These are phyloP conservation scores for Myxozyma kluyveri DNA, from an alignment of 805 yeast species.

Conservation along the genomic window DNA sequence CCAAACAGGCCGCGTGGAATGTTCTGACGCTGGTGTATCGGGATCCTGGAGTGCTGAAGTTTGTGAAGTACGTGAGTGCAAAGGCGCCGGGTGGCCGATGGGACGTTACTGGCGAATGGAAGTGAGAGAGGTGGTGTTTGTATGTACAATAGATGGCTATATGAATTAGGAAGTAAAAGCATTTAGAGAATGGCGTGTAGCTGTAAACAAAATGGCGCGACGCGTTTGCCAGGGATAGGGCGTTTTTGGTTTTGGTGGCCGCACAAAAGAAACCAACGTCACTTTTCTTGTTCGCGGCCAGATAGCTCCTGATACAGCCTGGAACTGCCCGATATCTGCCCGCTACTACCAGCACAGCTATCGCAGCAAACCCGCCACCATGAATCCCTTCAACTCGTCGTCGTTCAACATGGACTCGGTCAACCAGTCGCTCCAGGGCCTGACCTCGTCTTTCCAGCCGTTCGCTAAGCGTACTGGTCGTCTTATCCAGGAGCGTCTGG, in stretches of 20 bases:
- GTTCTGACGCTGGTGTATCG: conserved; percentile 70
- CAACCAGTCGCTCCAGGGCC: conserved; percentile 42
- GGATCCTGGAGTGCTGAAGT: conserved; percentile 83
- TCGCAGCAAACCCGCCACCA: conserved; percentile 1
- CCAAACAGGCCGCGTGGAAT: conserved; percentile 83
- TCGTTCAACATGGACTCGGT: conserved; percentile 33
- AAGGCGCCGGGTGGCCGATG: conserved; percentile 88
- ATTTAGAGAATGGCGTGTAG: too few relatives aligned
- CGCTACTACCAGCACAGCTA: too few relatives aligned
- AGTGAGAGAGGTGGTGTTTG: background rate
- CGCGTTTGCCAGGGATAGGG: too few relatives aligned
- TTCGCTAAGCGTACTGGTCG: conserved; percentile 79
- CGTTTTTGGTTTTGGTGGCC: too few relatives aligned
- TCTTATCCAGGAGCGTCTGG: conserved; percentile 72
- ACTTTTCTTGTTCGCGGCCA: too few relatives aligned
- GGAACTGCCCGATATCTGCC: too few relatives aligned
- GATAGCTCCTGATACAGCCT: too few relatives aligned
- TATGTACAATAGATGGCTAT: background rate
- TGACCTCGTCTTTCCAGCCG: conserved; percentile 54
- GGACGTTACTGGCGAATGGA: conserved; percentile 82
- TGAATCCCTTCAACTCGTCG: conserved; percentile 22
- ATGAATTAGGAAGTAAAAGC: too few relatives aligned
- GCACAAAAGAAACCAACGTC: too few relatives aligned
- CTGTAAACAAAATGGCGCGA: background rate
- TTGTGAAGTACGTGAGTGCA: conserved; percentile 86